Evolutionary conservation across 2,329 filamentous ascomycete species (phyloP), one percentile per base, ranked within the genome.

Genomic region (Phoma sp.): DNA sequence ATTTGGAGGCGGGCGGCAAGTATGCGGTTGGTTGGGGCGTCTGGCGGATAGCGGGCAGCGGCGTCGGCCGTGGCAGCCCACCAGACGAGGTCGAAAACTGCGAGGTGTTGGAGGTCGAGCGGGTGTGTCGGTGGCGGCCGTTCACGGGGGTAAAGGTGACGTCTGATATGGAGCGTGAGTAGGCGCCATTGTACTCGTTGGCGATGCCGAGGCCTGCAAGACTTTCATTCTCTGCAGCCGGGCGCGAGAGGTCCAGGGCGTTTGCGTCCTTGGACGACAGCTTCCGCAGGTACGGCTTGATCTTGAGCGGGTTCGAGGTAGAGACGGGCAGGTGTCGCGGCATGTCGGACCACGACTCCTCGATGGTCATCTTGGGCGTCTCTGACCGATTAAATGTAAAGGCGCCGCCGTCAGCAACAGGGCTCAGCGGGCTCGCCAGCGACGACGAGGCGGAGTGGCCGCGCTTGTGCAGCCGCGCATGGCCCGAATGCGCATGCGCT

Each of bases 201-300:
- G 79, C 78, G 38, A 86, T 85, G 15, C 83, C 83, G 45, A 86
- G 68, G 9, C 83, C 83, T 7, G 78, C 72, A 18, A 80, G 61
- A 26, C 72, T 64, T 52, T 84, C 82, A 56, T 84, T 82, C 59
- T 86, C 83, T 12, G 79, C 77, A 5, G 79, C 78, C 3, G 83
- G 80, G 26, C 82, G 80, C 26, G 82, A 83, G 20, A 85, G 73
- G 64, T 86, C 83, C 47, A 85, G 77, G 17, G 79, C 78, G 38
- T 75, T 74, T 47, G 77, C 74, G 60, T 81, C 81, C 54, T 80
- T 77, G 38, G 76, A 74, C 17, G 81, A 80, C 57, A 81, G 74
- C 66, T 83, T 84, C 45, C 81, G 79, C 46, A 84, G 72, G 54
- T 84, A 80, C 2, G 83, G 82, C 67, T 84, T 85, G 68, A 83